Conservation (phyloP, 768 basidiomycete genomes). For the Leucosporidium creatinivorum region DNA sequence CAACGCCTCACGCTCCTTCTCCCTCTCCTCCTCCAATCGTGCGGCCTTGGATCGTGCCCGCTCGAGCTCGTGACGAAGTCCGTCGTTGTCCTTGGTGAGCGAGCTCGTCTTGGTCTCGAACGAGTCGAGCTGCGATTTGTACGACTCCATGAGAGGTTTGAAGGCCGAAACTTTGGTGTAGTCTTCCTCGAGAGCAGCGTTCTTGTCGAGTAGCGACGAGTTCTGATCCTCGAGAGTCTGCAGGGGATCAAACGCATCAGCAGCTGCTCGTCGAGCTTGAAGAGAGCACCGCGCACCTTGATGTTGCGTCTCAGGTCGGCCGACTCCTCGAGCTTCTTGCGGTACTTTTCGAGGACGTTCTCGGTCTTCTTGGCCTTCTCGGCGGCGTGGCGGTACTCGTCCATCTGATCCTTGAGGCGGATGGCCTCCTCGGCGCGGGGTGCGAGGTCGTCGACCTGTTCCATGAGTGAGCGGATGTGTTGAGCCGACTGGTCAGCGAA, state of each 20-base stretch:
- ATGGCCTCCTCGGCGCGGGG: constrained; percentile 65
- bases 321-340: constrained; percentile 93
- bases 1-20: constrained; percentile 72
- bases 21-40: constrained; percentile 55
- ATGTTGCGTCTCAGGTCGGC: constrained; percentile 53
- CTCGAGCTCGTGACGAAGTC: constrained; percentile 66
- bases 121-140: constrained; percentile 75
- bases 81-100: constrained; percentile 64
- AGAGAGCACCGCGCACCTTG: constrained; percentile 38
- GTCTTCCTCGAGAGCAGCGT: constrained; percentile 85
- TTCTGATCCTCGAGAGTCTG: constrained; percentile 76
- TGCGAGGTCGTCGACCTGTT: constrained; percentile 66
- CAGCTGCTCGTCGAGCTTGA: not conserved
- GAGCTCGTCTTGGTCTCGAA: constrained; percentile 65
- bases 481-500: not conserved
- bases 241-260: not conserved
- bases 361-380: constrained; percentile 90
- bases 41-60: constrained; percentile 61
- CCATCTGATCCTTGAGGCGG: constrained; percentile 82
- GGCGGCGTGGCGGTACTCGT: constrained; percentile 88
- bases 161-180: constrained; percentile 76
- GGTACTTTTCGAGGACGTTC: constrained; percentile 97
- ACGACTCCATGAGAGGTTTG: constrained; percentile 84
- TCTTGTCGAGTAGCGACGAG: constrained; percentile 80
- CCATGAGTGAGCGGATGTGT: constrained; percentile 9